Percentiles rank a stretch among this genome's conserved stretches.
Conservation (phyloP, 2,329 filamentous ascomycete genomes). For the Mollisiaceae sp. region DNA sequence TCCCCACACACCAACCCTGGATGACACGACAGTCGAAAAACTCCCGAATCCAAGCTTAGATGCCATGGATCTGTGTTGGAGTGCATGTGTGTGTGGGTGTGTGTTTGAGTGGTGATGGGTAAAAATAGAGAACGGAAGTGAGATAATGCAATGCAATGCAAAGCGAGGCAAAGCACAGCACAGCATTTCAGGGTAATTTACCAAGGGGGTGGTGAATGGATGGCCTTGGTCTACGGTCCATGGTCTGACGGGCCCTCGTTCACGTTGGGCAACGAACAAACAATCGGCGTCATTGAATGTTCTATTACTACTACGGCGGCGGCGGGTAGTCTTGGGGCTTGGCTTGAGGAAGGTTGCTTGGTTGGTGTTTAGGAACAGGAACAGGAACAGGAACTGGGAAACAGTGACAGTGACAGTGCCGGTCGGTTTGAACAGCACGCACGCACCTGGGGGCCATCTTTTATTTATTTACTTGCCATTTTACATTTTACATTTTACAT, state of each 20-base stretch:
- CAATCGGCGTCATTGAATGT: conserved; percentile 25
- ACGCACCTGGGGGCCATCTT: conserved; percentile 11
- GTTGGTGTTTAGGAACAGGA: conserved; percentile 26
- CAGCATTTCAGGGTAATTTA: conserved; percentile 7
- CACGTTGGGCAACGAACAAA: conserved; percentile 11
- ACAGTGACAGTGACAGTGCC: conserved; percentile 11
- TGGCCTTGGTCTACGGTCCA: too few relatives aligned
- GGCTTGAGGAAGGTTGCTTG: neutral
- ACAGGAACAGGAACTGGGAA: too few relatives aligned
- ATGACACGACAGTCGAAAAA: conserved; percentile 30
- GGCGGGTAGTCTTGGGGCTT: too few relatives aligned
- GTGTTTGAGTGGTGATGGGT: too few relatives aligned
- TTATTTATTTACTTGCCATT: too few relatives aligned
- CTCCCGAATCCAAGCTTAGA: conserved; percentile 28
- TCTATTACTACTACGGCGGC: neutral
- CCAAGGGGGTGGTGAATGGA: conserved; percentile 4
- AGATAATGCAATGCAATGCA: too few relatives aligned
- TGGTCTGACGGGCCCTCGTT: conserved; percentile 6
- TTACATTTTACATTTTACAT: neutral
- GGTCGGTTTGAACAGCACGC: conserved; percentile 3
- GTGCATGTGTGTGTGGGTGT: too few relatives aligned
- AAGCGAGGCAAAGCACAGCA: too few relatives aligned
- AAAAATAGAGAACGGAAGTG: too few relatives aligned
- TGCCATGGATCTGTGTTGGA: too few relatives aligned
- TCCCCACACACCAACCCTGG: conserved; percentile 35